Evolutionary conservation across 163 green algal species (phyloP), one percentile per base, ranked within the genome.

Genomic region (Coccomyxa subellipsoidea): DNA sequence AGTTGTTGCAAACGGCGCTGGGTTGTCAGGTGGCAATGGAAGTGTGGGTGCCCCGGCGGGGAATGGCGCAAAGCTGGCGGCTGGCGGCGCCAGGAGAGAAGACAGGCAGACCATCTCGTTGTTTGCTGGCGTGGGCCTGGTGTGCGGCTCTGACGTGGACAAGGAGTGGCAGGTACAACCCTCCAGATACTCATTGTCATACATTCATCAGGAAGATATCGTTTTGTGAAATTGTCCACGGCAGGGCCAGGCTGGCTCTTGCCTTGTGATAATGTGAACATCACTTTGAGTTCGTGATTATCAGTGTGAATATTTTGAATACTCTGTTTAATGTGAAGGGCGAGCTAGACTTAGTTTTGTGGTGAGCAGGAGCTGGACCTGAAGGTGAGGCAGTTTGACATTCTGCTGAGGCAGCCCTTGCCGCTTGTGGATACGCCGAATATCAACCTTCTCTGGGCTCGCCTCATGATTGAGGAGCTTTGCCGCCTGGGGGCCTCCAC

Each of bases 101-200:
- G 47, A 59, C 15, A 59, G 21, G 47, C 66, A 73, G 18, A 73
- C n/a, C 27, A 34, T 73, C 66, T 85, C 89, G 7, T 75, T 98
- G 76, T 99, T 94, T 87, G 94, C 96, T 4, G 96, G 96, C 3
- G 96, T 99, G 76, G 96, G 96, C 21, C 91, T 99, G 40, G 96
- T 99, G 29, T 77, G 80, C 0, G 96, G 94, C 4, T 96, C 94
- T 0, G 86, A 93, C 36, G 85, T 93, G 0, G 79, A 80, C 5
- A 85, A 86, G 10, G 96, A 99, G 87, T 99, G 96, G 96, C 78
- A 91, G 54, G 96, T 99, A 90, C n/a, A 91, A 90, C 97, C 69
- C 87, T 98, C 35, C 99, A 98, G 87, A 34, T 21, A 38, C 21
- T 29, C 12, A 4, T 38, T 59, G 4, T 59, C 5, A 18, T 27